Conservation (phyloP, 257 asterid genomes). For the Rehmannia glutinosa region DNA sequence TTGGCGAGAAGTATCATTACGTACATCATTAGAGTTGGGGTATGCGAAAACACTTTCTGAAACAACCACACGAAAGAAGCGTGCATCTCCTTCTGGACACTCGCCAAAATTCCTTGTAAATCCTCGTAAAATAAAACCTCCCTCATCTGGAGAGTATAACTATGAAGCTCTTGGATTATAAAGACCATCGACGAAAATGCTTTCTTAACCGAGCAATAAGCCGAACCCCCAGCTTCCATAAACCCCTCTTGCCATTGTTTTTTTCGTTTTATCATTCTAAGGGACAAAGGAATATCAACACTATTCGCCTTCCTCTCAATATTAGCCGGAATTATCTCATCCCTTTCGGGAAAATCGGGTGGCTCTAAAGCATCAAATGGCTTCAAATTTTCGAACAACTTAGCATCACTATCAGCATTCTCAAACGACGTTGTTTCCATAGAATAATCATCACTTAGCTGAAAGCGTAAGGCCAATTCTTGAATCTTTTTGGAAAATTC, state of each 20-base stretch:
- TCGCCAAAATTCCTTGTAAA: conserved; percentile 66
- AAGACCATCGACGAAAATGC: conserved; percentile 97
- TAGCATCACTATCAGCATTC: conserved; percentile 21
- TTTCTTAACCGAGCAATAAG: conserved; percentile 71
- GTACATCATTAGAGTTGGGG: conserved; percentile 88
- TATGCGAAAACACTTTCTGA: conserved; percentile 87
- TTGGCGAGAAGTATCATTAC: conserved; percentile 93
- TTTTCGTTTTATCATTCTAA: conserved; percentile 67
- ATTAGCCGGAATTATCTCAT: conserved; percentile 50
- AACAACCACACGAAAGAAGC: conserved; percentile 95
- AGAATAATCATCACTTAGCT: conserved; percentile 16
- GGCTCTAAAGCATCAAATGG: conserved; percentile 45
- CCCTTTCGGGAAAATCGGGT: conserved; percentile 48
- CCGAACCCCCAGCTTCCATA: conserved; percentile 57
- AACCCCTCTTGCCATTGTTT: conserved; percentile 76
- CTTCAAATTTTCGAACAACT: conserved; percentile 23
- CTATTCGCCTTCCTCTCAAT: conserved; percentile 72
- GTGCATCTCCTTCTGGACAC: conserved; percentile 81
- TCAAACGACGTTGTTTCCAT: too few relatives aligned
- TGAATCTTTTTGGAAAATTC: conserved; percentile 63
- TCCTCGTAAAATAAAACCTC: conserved; percentile 66
- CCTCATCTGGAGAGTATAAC: conserved; percentile 76
- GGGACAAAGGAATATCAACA: conserved; percentile 76
- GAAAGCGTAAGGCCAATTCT: conserved; percentile 43
- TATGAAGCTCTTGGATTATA: conserved; percentile 81